phyloP scores from a whole-genome alignment of 768 basidiomycete species.

The Hebeloma cylindrosporum region DNA sequence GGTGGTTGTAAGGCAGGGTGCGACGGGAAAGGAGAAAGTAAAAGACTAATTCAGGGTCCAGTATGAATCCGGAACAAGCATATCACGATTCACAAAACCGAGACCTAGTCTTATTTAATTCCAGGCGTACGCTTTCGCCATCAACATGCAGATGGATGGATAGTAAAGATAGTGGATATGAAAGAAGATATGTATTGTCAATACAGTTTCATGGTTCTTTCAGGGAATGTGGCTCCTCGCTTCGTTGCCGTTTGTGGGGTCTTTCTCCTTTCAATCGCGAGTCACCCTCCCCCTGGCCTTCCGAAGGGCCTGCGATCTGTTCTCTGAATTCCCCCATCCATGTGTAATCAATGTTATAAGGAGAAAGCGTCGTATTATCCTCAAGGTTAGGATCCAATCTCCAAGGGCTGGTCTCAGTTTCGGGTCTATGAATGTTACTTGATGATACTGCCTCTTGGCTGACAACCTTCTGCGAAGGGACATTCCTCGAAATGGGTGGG shows the following conservation, averaged over 20 bases:
- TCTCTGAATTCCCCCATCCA: constrained; percentile 20
- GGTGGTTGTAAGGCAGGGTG: constrained; percentile 27
- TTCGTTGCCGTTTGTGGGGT: constrained; percentile 34
- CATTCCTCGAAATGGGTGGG: constrained; percentile 4
- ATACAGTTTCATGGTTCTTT: not conserved
- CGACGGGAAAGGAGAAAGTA: constrained; percentile 9
- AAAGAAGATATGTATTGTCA: not conserved
- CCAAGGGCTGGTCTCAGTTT: constrained; percentile 12
- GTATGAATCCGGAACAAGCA: constrained; percentile 18
- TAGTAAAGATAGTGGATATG: constrained; percentile 2
- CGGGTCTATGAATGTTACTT: constrained; percentile 8
- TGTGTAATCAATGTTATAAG: constrained; percentile 18
- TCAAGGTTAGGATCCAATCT: constrained; percentile 9
- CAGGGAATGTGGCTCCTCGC: constrained; percentile 20
- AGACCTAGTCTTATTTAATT: constrained; percentile 1
- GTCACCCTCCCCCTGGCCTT: constrained; percentile 15
- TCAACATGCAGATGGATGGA: constrained; percentile 6
- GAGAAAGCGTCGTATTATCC: constrained; percentile 11
- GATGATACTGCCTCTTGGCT: not conserved
- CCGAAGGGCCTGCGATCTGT: constrained; percentile 10
- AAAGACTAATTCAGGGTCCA: constrained; percentile 12
- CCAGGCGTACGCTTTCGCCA: not conserved
- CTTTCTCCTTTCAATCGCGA: constrained; percentile 13
- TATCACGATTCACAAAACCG: constrained; percentile 17
- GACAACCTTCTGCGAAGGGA: not conserved